A percentile compares a stretch with the other conserved stretches of the same genome.
Conservation (phyloP, 2,329 filamentous ascomycete genomes). For the Penicillium sp. region DNA sequence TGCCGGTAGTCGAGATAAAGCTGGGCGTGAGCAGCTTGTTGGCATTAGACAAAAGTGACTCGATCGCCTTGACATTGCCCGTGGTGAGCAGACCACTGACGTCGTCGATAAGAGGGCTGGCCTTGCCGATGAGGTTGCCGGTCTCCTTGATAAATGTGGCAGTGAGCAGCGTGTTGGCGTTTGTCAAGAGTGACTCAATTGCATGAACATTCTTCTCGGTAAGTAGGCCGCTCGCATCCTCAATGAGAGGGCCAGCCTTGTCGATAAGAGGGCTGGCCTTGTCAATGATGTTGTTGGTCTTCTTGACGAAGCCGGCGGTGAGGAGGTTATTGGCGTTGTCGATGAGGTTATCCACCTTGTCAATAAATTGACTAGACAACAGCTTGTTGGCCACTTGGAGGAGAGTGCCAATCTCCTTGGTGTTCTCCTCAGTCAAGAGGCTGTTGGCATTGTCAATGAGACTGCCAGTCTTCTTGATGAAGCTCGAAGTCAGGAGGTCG, state of each 20-base stretch:
- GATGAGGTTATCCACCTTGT: conserved; percentile 13
- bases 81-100: conserved; percentile 6
- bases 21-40: conserved; percentile 14
- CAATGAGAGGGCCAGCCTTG: conserved; percentile 20
- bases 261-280: conserved; percentile 24
- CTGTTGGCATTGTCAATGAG: conserved; percentile 19
- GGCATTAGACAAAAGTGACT: conserved; percentile 44
- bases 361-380: conserved; percentile 6
- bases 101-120: conserved; percentile 4
- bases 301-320: conserved; percentile 26
- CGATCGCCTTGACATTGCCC: conserved; percentile 69
- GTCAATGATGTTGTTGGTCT: conserved; percentile 19
- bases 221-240: neutral
- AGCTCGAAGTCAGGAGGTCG: conserved; percentile 23
- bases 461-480: conserved; percentile 13
- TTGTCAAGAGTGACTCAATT: conserved; percentile 13
- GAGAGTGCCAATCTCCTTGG: conserved; percentile 8
- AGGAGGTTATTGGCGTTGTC: conserved; percentile 29
- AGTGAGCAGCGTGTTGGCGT: conserved; percentile 30
- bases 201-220: conserved; percentile 8
- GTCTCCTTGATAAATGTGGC: conserved; percentile 24
- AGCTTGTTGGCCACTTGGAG: neutral
- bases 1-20: conserved; percentile 16
- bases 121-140: conserved; percentile 14
- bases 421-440: conserved; percentile 21